Base-by-base conservation (phyloP, 768 basidiomycete genomes). In the Neoboletus brunneissimus region DNA sequence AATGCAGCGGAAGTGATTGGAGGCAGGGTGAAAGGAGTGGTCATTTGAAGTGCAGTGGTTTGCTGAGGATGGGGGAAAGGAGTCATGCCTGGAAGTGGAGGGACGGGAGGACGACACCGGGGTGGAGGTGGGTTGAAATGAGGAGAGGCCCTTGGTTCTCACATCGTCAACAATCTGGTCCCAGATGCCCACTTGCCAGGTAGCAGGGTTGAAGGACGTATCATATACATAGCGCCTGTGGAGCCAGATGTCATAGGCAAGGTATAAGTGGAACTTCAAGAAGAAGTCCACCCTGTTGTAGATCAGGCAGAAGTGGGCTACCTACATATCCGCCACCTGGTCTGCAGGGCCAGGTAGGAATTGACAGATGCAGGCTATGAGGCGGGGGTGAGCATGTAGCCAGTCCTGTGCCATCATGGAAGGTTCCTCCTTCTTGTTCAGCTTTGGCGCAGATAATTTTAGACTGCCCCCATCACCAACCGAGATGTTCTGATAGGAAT, bases 291-390 rank as follows among this genome's bases (percentile, higher is more conserved):
- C 34, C 6, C 15, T 5, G n/a, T 18, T n/a, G 18, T n/a, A n/a
- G 3, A n/a, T 18, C 4, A 8, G 1, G 3, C 7, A 0, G 2
- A 40, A 40, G 6, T 40, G 38, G 0, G 7, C 4, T 0, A 3
- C 18, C 38, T n/a, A 40, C 38, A 40, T 40, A 1, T 40, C 10
- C 1, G 38, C 38, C 0, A 40, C 38, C 4, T 8, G 8, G 3
- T 10, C 3, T 0, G 10, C 18, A 0, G 38, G 7, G 7, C 38
- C n/a, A 0, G 38, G 38, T 0, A 40, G 8, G 2, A 40, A 40
- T 11, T 18, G n/a, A 10, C 9, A 5, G 2, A 40, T 40, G 12
- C 38, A 40, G 8, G 38, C n/a, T 1, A 10, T 40, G 9, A 40
- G n/a, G 1, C 9, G 38, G 0, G n/a, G 38, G 15, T 18, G n/a